Evolutionary conservation across 2,329 filamentous ascomycete genomes (phyloP).

Genomic region (Sarocladiaceae sp.): DNA sequence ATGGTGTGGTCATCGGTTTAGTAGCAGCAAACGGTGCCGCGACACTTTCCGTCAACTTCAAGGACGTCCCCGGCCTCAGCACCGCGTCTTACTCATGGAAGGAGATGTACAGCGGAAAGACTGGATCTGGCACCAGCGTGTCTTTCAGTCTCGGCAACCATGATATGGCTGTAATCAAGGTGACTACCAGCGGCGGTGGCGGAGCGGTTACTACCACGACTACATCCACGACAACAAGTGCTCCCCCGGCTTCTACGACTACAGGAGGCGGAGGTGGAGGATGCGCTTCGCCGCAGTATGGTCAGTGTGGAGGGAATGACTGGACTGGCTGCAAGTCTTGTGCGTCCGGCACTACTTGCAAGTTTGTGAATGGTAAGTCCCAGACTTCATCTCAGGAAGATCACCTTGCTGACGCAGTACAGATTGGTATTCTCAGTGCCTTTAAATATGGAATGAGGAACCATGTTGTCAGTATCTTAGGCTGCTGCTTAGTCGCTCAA

Average conservation of each 20-base stretch:
- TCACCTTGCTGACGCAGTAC: background rate
- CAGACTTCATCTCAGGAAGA: background rate
- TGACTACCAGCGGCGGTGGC: conserved; percentile 8
- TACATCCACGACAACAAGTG: background rate
- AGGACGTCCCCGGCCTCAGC: conserved; percentile 32
- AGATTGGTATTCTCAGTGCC: conserved; percentile 9
- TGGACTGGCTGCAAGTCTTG: conserved; percentile 5
- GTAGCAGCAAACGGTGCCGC: conserved; percentile 32
- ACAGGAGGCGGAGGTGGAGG: background rate
- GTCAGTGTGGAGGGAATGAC: conserved; percentile 3
- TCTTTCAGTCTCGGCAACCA: conserved; percentile 18
- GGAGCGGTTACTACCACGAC: background rate
- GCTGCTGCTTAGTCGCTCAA: no score
- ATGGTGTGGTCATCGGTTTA: conserved; percentile 31
- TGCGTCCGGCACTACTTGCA: background rate
- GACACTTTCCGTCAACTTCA: conserved; percentile 40
- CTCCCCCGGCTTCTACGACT: background rate
- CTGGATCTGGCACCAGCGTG: conserved; percentile 18
- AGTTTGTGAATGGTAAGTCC: conserved; percentile 1
- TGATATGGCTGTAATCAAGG: conserved; percentile 23
- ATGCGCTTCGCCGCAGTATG: background rate
- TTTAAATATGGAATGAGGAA: background rate
- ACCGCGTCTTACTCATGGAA: conserved; percentile 36
- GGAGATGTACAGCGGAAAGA: conserved; percentile 22
- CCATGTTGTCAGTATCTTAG: background rate